Evolutionary conservation across 208 protist genomes (phyloP).

Genomic region (Herpetomonas tarakana): DNA sequence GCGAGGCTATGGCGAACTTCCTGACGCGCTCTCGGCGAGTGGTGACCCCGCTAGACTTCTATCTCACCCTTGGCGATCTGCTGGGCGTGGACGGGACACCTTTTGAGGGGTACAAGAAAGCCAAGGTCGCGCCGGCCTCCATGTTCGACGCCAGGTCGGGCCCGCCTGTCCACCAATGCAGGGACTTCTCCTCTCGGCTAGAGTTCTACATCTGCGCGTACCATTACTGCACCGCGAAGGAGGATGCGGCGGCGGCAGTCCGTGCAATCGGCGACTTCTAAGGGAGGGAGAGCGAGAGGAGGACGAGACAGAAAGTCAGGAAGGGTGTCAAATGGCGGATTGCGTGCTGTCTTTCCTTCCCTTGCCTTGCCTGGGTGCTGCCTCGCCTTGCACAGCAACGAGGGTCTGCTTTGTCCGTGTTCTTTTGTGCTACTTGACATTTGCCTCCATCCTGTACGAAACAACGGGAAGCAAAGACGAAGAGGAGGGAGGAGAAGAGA

Average conservation of each 20-base stretch:
- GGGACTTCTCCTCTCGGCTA: neutral
- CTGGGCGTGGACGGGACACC: slow-evolving; percentile 24
- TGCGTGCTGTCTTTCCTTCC: no score
- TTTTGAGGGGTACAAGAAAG: neutral
- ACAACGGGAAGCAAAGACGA: no score
- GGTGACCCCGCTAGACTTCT: slow-evolving; percentile 42
- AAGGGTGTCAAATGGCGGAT: no score
- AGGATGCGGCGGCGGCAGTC: neutral
- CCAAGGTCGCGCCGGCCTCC: slow-evolving; percentile 17
- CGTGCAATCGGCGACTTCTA: neutral
- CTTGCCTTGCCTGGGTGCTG: no score
- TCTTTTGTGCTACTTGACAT: no score
- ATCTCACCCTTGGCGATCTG: slow-evolving; percentile 54
- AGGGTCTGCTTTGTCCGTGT: no score
- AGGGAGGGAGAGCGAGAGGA: no score
- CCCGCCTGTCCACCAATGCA: neutral
- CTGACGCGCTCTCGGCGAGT: slow-evolving; percentile 26
- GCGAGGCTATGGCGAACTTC: slow-evolving; percentile 22
- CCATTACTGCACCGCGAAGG: slow-evolving; percentile 5
- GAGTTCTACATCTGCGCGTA: slow-evolving; percentile 6
- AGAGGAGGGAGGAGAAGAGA: no score
- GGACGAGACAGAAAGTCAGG: no score
- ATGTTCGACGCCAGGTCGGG: slow-evolving; percentile 33
- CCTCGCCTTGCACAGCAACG: no score
- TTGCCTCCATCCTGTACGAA: no score